Evolutionary conservation across 1,139 yeast species (phyloP).

Genomic region (Candida frijolesensis): DNA sequence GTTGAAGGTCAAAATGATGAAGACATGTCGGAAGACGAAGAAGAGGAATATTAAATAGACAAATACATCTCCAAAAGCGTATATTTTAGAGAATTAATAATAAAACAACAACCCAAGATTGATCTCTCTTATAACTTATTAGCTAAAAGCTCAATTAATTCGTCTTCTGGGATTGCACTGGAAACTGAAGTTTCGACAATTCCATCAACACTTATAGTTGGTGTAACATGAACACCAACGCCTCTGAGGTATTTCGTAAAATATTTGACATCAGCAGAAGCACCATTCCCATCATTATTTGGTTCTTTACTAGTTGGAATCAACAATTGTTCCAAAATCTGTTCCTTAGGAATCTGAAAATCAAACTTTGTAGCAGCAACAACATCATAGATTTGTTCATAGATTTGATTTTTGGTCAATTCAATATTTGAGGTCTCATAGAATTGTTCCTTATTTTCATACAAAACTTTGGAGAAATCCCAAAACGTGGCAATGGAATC

Average conservation of each 20-base stretch:
- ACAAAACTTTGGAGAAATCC: slow-evolving; percentile 59
- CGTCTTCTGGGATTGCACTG: slow-evolving; percentile 39
- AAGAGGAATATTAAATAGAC: slow-evolving; percentile 1
- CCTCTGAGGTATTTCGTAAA: slow-evolving; percentile 75
- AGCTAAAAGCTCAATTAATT: slow-evolving; percentile 33
- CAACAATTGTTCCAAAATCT: slow-evolving; percentile 35
- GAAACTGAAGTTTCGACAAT: slow-evolving; percentile 44
- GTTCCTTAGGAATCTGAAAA: slow-evolving; percentile 39
- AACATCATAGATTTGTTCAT: slow-evolving; percentile 55
- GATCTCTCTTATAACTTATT: slow-evolving; percentile 9
- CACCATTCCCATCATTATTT: slow-evolving; percentile 59
- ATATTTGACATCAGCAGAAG: slow-evolving; percentile 67
- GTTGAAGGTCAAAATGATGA: slow-evolving; percentile 17
- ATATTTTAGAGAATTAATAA: background rate
- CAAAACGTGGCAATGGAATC: slow-evolving; percentile 52
- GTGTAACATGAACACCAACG: slow-evolving; percentile 80
- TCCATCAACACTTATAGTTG: slow-evolving; percentile 79
- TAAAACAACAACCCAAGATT: background rate
- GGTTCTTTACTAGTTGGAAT: slow-evolving; percentile 30
- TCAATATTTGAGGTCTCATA: slow-evolving; percentile 64
- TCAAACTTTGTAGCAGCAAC: slow-evolving; percentile 40
- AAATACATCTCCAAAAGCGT: background rate
- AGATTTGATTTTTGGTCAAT: slow-evolving; percentile 58
- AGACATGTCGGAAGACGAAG: slow-evolving; percentile 9
- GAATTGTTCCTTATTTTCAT: slow-evolving; percentile 52